Evolutionary conservation across 768 basidiomycete species (phyloP).

Genomic region (Sistotremastrum suecicum): DNA sequence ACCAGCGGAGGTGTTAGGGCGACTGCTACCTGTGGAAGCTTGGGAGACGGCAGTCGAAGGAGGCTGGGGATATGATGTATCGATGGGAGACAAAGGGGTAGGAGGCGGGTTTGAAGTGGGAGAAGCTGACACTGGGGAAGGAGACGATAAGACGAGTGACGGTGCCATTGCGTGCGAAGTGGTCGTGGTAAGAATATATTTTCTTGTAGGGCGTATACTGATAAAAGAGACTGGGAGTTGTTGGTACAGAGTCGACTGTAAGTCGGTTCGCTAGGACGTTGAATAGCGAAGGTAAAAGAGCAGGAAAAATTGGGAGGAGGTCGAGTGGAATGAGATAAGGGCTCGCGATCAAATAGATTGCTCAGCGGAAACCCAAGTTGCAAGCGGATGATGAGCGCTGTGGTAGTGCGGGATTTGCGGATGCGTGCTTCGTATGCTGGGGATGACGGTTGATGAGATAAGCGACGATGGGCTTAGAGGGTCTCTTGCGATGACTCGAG

Average conservation of each 20-base stretch:
- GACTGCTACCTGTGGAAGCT: slow-evolving; percentile 9
- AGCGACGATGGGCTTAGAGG: not conserved
- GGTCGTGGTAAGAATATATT: slow-evolving; percentile 4
- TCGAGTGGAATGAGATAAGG: slow-evolving; percentile 10
- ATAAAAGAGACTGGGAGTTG: slow-evolving; percentile 6
- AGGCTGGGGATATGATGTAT: slow-evolving; percentile 21
- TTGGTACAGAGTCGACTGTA: slow-evolving; percentile 6
- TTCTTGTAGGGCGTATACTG: slow-evolving; percentile 8
- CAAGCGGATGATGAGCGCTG: too few relatives aligned
- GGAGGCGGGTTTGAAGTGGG: slow-evolving; percentile 29
- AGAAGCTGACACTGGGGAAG: slow-evolving; percentile 25
- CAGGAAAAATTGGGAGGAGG: slow-evolving; percentile 2
- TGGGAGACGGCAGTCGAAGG: slow-evolving; percentile 18
- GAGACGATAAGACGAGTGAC: slow-evolving; percentile 25
- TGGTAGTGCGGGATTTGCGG: too few relatives aligned
- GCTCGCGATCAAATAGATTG: slow-evolving; percentile 23
- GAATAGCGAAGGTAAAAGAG: slow-evolving; percentile 4
- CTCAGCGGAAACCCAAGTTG: slow-evolving; percentile 22
- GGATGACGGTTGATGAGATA: too few relatives aligned
- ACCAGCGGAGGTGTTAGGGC: slow-evolving; percentile 13
- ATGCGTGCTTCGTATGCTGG: too few relatives aligned
- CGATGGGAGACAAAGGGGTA: slow-evolving; percentile 33
- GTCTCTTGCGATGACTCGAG: slow-evolving; percentile 6
- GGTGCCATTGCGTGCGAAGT: slow-evolving; percentile 26
- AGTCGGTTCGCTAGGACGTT: slow-evolving; percentile 13